phyloP scores from a whole-genome alignment of 1,139 yeast species.

The Arxiozyma heterogenica region DNA sequence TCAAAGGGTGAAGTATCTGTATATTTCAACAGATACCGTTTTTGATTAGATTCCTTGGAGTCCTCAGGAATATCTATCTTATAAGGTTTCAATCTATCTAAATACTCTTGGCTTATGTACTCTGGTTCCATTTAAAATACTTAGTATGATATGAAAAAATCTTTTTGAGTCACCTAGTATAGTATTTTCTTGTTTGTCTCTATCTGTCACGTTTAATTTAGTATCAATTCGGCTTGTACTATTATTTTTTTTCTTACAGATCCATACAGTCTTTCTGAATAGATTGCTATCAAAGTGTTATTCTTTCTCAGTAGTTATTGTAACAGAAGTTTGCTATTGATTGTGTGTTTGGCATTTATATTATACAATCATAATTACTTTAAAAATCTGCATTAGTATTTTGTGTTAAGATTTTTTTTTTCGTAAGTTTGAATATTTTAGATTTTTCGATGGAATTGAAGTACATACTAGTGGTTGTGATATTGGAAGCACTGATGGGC shows the following conservation, averaged over 20 bases:
- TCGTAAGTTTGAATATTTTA: too few species aligned
- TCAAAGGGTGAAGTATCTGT: conserved; percentile 39
- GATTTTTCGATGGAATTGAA: neutral
- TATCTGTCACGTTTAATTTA: neutral
- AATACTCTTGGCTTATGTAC: conserved; percentile 8
- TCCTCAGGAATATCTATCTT: conserved; percentile 19
- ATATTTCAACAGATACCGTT: conserved; percentile 33
- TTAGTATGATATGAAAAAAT: too few species aligned
- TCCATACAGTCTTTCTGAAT: neutral
- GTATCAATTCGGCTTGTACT: too few species aligned
- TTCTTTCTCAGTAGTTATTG: neutral
- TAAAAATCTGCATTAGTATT: neutral
- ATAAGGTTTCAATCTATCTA: conserved; percentile 20
- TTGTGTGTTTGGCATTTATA: neutral
- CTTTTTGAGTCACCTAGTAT: neutral
- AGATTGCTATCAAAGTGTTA: neutral
- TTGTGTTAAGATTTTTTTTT: neutral
- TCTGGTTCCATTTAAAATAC: neutral
- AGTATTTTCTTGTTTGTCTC: neutral
- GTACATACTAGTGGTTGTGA: neutral
- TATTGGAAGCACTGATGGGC: too few species aligned
- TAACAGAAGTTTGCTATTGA: neutral
- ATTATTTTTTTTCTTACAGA: neutral
- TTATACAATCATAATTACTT: too few species aligned
- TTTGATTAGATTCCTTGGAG: conserved; percentile 22